Evolutionary conservation across 805 yeast species (phyloP), one percentile per base, ranked within the genome.

Genomic region (Ogataea kodamae): DNA sequence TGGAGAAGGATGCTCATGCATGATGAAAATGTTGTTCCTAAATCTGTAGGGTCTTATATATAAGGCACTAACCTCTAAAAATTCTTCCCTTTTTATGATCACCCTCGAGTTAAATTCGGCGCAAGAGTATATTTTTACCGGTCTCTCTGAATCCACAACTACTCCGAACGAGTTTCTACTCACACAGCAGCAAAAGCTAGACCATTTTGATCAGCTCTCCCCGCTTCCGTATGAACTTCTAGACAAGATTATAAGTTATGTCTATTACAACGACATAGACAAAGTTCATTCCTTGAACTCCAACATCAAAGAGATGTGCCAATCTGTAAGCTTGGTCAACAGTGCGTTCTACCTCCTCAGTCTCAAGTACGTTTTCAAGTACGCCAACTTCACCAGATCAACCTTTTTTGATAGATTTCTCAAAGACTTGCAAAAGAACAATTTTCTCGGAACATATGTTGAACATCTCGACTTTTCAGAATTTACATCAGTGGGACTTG

Each of bases 401-500:
- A 83, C 78, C 37, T 70, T 88, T 8, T 87, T 87, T 49, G 84
- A 81, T 55, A 74, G 70, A 48, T 81, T 88, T 47, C 65, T 85
- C 26, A 67, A 61, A 38, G 72, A 84, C 41, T 57, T 80, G 22
- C 59, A 65, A 26, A 49, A 59, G n/a, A 62, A 65, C 33, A 61
- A 65, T 3, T 60, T 65, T 25, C 59, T 79, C 29, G 80, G 81
- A 11, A 72, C 68, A 40, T 74, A 72, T 43, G 90, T 85, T 13
- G 77, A 78, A 47, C 77, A 80, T 33, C 72, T 89, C 48, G 96
- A 88, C 62, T 89, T 88, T 50, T 83, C 84, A 50, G 90, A 84
- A 47, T 81, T 88, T 58, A 87, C 96, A 1, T 80, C 90, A 0
- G 78, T 89, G 30, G 96, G 96, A 0, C 67, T 88, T 29, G 96